Evolutionary conservation across 495 filamentous ascomycete genomes (phyloP), one percentile per base, ranked within the genome.

Genomic region (Thozetella sp.): DNA sequence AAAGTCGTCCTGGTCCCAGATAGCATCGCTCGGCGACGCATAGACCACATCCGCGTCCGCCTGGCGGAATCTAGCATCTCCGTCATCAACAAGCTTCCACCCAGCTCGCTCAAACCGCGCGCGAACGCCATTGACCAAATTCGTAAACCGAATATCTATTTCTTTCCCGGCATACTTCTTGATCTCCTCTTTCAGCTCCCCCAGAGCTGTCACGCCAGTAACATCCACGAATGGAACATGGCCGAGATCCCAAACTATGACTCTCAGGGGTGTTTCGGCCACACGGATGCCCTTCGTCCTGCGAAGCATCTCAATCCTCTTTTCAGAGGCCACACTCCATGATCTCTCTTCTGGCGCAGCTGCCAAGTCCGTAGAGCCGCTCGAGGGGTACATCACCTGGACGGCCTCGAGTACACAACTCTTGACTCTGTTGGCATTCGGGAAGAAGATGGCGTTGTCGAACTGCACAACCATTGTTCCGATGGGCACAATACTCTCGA

Each of bases 381-480:
- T 48, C 4, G 4, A n/a, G 4, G 12, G 65, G 46, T 60, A 72
- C 51, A 40, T 64, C 23, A 67, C 67, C 63, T 78, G 72, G 20
- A 80, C 67, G 13, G 65, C 62, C 37, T 79, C 76, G 12, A 76
- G 59, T n/a, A 71, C 56, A 2, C 64, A 30, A 0, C 59, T 54
- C 55, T 76, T 78, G 51, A 69, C 64, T 9, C 71, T 66, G 60
- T 73, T 70, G n/a, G 77, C 77, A 61, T 80, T 80, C 25, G 74
- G 73, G 62, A 74, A 78, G 69, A 78, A 76, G 34, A 77, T 56
- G 27, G 72, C 66, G 54, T 77, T 70, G 17, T 62, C 59, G 65
- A 77, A 76, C 11, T 62, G 64, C 53, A 76, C 68, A 6, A 78
- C 58, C 12, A 69, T 64, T 22, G 72, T 72, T 53, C 75, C 73